Evolutionary conservation across 768 basidiomycete species (phyloP).

Genomic region (Mycena crocata): DNA sequence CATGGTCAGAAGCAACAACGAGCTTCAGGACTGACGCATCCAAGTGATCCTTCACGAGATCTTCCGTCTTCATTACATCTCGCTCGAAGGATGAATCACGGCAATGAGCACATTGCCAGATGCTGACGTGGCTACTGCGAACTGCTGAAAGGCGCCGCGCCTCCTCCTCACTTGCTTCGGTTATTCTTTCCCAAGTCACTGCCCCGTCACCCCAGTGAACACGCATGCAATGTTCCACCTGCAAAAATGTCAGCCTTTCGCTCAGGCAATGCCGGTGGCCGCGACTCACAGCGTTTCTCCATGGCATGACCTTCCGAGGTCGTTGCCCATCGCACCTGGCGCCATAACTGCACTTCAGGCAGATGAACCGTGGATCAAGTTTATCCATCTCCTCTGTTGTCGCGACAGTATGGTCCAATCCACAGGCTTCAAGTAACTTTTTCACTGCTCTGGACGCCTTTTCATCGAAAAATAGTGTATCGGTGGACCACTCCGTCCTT

Average conservation of each 20-base stretch:
- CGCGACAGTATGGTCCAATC: conserved; percentile 37
- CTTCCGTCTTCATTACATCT: conserved; percentile 35
- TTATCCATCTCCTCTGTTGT: conserved; percentile 44
- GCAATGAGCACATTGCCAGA: conserved; percentile 46
- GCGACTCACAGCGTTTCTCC: conserved; percentile 48
- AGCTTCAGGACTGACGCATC: conserved; percentile 4
- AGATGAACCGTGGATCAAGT: conserved; percentile 46
- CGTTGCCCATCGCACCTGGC: conserved; percentile 47
- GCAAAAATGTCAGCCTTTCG: neutral
- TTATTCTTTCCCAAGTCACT: conserved; percentile 44
- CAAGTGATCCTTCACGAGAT: conserved; percentile 23
- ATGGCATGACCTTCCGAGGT: conserved; percentile 41
- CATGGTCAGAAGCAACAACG: neutral
- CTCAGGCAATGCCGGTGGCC: neutral
- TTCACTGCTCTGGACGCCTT: conserved; percentile 44
- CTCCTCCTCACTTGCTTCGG: conserved; percentile 36
- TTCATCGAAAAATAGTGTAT: conserved; percentile 42
- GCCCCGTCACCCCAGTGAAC: conserved; percentile 43
- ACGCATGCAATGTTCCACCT: conserved; percentile 48
- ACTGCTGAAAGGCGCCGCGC: conserved; percentile 35
- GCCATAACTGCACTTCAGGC: conserved; percentile 50
- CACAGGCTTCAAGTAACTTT: conserved; percentile 46
- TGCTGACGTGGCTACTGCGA: conserved; percentile 11
- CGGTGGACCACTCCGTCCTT: conserved; percentile 38
- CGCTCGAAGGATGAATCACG: conserved; percentile 37